These are phyloP conservation scores for Lichtheimia hyalospora DNA, from an alignment of 371 early-diverging fungal genomes.

Conservation along the genomic window DNA sequence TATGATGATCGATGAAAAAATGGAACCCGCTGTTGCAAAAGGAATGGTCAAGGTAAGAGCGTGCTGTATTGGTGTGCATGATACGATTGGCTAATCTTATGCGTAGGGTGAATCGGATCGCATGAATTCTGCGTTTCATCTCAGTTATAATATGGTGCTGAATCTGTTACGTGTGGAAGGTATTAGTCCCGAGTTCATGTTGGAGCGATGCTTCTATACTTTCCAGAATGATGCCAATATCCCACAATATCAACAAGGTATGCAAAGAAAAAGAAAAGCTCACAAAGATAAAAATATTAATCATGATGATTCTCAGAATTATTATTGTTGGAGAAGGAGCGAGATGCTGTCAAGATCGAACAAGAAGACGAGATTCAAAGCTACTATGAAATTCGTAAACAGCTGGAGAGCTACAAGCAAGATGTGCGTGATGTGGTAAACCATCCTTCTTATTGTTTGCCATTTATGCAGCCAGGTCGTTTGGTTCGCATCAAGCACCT, in stretches of 20 bases:
- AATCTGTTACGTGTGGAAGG: conserved; percentile 98
- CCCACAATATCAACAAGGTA: conserved; percentile 72
- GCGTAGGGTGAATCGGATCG: conserved; percentile 83
- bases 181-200: conserved; percentile 92
- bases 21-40: conserved; percentile 93
- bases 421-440: conserved; percentile 81
- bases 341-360: conserved; percentile 57
- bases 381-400: conserved; percentile 78
- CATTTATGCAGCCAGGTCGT: conserved; percentile 89
- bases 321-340: conserved; percentile 57
- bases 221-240: conserved; percentile 90
- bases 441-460: conserved; percentile 78
- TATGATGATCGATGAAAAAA: conserved; percentile 95
- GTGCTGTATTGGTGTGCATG: not conserved
- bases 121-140: conserved; percentile 96
- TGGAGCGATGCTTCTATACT: conserved; percentile 95
- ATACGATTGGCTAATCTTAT: no score
- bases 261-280: not conserved
- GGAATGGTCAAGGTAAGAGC: conserved; percentile 80
- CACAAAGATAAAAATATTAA: not conserved
- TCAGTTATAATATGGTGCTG: conserved; percentile 99
- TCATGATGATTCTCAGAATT: conserved; percentile 28
- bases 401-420: conserved; percentile 62
- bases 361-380: conserved; percentile 70
- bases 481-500: conserved; percentile 70